These are phyloP conservation scores for Xylaria polymorpha DNA, from an alignment of 2,329 filamentous ascomycete genomes.

Conservation along the genomic window DNA sequence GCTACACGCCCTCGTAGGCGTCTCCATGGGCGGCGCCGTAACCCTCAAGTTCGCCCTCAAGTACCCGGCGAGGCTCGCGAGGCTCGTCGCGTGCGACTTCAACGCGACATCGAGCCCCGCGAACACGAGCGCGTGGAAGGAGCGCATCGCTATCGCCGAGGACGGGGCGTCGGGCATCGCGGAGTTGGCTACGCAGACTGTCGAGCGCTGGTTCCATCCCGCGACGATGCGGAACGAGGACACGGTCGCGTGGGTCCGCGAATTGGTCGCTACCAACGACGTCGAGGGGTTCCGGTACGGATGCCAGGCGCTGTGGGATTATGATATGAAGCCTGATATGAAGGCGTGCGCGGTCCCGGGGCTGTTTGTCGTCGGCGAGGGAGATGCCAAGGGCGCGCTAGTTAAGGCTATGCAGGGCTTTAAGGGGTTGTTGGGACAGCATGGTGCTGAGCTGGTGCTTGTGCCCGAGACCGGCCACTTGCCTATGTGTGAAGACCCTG, in stretches of 20 bases:
- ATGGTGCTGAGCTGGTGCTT: conserved; percentile 69
- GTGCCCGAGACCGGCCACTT: conserved; percentile 81
- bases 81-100: conserved; percentile 87
- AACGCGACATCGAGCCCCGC: conserved; percentile 76
- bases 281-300: conserved; percentile 75
- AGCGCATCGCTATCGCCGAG: conserved; percentile 76
- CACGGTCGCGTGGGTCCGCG: conserved; percentile 67
- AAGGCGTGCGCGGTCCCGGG: conserved; percentile 66
- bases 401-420: conserved; percentile 85
- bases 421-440: conserved; percentile 65
- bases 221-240: conserved; percentile 59
- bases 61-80: conserved; percentile 81
- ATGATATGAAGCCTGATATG: conserved; percentile 72
- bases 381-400: conserved; percentile 76
- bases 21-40: conserved; percentile 85
- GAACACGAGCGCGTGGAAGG: conserved; percentile 83
- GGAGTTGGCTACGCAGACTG: conserved; percentile 75
- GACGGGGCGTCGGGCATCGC: conserved; percentile 69
- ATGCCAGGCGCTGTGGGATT: conserved; percentile 77
- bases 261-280: conserved; percentile 76
- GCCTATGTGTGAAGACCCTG: conserved; percentile 83
- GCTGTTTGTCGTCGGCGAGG: conserved; percentile 77
- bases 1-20: conserved; percentile 76
- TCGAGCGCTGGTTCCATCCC: conserved; percentile 82
- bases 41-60: conserved; percentile 80